Conservation (phyloP, 1,284 basidiomycete genomes). For the Agroathelia rolfsii region DNA sequence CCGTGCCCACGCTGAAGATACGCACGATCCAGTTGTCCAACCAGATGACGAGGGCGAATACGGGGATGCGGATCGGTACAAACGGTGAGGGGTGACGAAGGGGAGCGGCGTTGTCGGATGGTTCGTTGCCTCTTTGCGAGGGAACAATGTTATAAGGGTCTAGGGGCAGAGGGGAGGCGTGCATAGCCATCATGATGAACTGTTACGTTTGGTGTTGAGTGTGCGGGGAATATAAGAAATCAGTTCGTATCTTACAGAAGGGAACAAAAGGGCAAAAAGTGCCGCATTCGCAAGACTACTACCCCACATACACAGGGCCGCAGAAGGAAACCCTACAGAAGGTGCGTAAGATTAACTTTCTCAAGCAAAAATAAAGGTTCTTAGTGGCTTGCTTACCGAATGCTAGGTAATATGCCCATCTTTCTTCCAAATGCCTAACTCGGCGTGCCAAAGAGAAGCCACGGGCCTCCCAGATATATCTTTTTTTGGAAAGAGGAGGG, state of each 20-base stretch:
- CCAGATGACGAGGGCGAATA: slow-evolving; percentile 64
- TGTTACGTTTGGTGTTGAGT: slow-evolving; percentile 19
- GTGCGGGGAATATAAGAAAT: slow-evolving; percentile 11
- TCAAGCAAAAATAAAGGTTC: slow-evolving; percentile 5
- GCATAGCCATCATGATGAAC: slow-evolving; percentile 75
- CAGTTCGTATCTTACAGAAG: slow-evolving; percentile 41
- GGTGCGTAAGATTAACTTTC: background rate
- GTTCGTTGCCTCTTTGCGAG: slow-evolving; percentile 18
- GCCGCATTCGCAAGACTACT: slow-evolving; percentile 66
- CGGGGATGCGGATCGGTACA: slow-evolving; percentile 66
- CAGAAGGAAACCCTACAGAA: slow-evolving; percentile 46
- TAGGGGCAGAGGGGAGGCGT: slow-evolving; percentile 51
- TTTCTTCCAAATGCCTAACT: slow-evolving; percentile 69
- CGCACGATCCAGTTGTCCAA: slow-evolving; percentile 64
- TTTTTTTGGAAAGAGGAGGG: slow-evolving; percentile 17
- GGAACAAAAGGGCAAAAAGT: slow-evolving; percentile 71
- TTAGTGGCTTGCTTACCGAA: slow-evolving; percentile 44
- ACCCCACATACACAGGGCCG: slow-evolving; percentile 60
- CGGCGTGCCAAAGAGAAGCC: slow-evolving; percentile 58
- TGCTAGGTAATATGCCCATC: slow-evolving; percentile 78
- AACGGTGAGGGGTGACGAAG: slow-evolving; percentile 61
- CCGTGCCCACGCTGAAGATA: slow-evolving; percentile 47
- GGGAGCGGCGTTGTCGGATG: slow-evolving; percentile 23
- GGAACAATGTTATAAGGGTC: slow-evolving; percentile 61
- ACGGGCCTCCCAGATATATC: slow-evolving; percentile 70